These are phyloP conservation scores for Stagonosporopsis cucurbitacearum DNA, from an alignment of 2,329 filamentous ascomycete species.

Conservation along the genomic window DNA sequence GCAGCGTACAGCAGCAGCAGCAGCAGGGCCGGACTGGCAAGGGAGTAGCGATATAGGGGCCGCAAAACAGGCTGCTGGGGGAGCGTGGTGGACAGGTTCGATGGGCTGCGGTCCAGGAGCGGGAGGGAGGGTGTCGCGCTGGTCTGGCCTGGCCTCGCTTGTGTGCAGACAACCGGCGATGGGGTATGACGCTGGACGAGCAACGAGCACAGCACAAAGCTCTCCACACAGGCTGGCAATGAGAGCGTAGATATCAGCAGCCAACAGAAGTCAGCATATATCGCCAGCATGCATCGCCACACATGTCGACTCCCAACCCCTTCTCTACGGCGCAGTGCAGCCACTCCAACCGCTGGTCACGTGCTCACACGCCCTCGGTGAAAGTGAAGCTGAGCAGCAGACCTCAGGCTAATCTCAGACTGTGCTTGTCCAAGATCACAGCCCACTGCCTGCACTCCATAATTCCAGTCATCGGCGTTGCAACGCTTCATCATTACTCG, in stretches of 20 bases:
- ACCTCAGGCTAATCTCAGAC: neutral
- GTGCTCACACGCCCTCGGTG: neutral
- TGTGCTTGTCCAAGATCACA: neutral
- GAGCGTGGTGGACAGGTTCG: constrained; percentile 29
- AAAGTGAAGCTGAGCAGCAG: constrained; percentile 1
- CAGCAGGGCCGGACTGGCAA: constrained; percentile 24
- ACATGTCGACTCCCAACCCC: neutral
- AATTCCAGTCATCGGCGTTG: neutral
- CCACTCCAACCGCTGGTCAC: constrained; percentile 4
- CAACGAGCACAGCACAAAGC: neutral
- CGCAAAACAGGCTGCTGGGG: constrained; percentile 24
- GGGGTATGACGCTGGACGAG: constrained; percentile 11
- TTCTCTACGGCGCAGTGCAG: constrained; percentile 3
- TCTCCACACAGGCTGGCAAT: too few species aligned
- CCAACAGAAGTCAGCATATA: too few species aligned
- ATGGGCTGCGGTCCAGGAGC: constrained; percentile 33
- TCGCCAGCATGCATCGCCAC: too few species aligned
- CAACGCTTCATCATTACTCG: neutral
- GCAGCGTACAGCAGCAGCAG: constrained; percentile 24
- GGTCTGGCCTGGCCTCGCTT: constrained; percentile 28
- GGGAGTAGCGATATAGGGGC: constrained; percentile 21
- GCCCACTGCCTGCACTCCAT: neutral
- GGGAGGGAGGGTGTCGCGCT: constrained; percentile 28
- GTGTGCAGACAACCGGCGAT: constrained; percentile 4
- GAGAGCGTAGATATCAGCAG: too few species aligned